phyloP scores from a whole-genome alignment of 148 eudicot genomes.

The Beta vulgaris region DNA sequence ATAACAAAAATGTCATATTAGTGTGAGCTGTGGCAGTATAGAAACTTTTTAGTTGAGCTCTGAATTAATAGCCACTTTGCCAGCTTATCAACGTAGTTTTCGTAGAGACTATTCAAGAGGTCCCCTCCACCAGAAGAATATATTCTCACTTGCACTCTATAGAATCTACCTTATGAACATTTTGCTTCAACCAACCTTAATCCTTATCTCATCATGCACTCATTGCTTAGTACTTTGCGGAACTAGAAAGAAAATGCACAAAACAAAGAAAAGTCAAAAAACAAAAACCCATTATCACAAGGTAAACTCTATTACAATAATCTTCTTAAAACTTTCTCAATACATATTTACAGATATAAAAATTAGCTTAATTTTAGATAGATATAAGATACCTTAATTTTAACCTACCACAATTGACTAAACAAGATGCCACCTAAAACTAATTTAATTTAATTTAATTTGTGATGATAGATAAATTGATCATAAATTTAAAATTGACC shows the following conservation, averaged over 20 bases:
- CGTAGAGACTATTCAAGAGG: neutral
- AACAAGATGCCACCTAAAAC: too few species aligned
- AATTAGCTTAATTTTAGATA: too few species aligned
- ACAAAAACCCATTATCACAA: neutral
- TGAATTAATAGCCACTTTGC: neutral
- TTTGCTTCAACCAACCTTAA: too few species aligned
- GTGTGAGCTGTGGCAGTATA: neutral
- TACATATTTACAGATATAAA: too few species aligned
- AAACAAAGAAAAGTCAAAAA: neutral
- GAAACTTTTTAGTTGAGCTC: neutral
- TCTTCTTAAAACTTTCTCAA: too few species aligned
- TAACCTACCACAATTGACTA: too few species aligned
- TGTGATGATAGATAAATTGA: too few species aligned
- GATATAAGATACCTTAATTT: too few species aligned
- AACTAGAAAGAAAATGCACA: neutral
- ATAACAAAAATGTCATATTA: neutral
- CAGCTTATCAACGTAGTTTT: neutral
- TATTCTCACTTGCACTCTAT: constrained; percentile 7
- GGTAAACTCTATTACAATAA: too few species aligned
- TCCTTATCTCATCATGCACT: neutral
- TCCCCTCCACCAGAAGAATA: constrained; percentile 13
- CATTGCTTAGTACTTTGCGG: neutral
- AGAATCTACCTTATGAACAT: neutral
- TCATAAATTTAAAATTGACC: too few species aligned
- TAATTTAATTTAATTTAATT: too few species aligned